These are phyloP conservation scores for Clavariopsis aquatica DNA, from an alignment of 495 filamentous ascomycete species.

Conservation along the genomic window DNA sequence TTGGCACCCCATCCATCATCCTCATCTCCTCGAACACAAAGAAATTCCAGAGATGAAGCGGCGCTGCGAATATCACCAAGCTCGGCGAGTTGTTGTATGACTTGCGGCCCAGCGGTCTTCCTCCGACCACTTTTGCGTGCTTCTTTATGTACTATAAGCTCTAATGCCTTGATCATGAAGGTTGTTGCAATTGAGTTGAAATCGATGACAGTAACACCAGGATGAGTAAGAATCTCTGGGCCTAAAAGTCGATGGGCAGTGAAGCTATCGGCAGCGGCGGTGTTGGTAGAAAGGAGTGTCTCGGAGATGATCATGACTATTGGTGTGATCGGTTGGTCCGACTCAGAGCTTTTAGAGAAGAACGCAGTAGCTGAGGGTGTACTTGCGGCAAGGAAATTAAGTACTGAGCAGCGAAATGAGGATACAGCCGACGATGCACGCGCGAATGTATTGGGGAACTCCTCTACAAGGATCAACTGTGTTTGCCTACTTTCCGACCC, in stretches of 20 bases:
- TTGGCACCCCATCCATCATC: conserved; percentile 68
- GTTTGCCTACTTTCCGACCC: conserved; percentile 35
- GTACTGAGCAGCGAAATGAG: conserved; percentile 73
- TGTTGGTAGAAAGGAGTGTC: conserved; percentile 72
- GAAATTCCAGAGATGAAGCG: conserved; percentile 83
- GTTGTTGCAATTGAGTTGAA: conserved; percentile 92
- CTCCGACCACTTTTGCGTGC: conserved; percentile 67
- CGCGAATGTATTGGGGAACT: conserved; percentile 84
- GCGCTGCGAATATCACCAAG: conserved; percentile 92
- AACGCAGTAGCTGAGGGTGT: conserved; percentile 50
- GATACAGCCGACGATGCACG: conserved; percentile 65
- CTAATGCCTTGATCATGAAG: conserved; percentile 78
- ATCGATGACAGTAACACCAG: conserved; percentile 72
- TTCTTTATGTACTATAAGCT: conserved; percentile 77
- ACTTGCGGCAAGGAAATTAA: conserved; percentile 69
- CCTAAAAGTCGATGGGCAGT: conserved; percentile 87
- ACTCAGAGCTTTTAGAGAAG: conserved; percentile 32
- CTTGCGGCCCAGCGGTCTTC: conserved; percentile 65
- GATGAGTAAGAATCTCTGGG: conserved; percentile 76
- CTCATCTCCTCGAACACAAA: conserved; percentile 73
- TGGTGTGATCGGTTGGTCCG: conserved; percentile 58
- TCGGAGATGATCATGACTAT: conserved; percentile 91
- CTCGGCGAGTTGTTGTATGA: conserved; percentile 74
- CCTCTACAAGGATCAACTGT: conserved; percentile 82
- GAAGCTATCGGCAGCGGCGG: conserved; percentile 78